phyloP scores from a whole-genome alignment of 306 rosid species.

The Comarum palustre region DNA sequence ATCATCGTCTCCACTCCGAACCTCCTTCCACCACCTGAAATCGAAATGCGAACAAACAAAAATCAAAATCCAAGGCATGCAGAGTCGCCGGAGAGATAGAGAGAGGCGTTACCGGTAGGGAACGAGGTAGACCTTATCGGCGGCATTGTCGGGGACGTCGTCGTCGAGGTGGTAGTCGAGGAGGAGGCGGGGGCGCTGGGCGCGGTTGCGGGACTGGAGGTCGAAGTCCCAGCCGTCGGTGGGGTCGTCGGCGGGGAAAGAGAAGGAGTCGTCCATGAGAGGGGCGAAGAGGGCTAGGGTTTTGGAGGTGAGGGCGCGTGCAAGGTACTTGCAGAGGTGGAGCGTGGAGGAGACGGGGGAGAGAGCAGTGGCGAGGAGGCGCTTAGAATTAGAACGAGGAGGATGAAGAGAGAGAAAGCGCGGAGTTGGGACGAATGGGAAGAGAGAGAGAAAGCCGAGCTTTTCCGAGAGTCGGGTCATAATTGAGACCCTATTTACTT shows the following conservation, averaged over 20 bases:
- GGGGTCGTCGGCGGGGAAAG: constrained; percentile 19
- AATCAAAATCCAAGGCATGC: background rate
- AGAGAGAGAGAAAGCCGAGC: constrained; percentile 36
- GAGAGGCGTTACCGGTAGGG: constrained; percentile 26
- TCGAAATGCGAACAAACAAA: background rate
- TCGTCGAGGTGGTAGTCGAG: constrained; percentile 36
- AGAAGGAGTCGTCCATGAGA: constrained; percentile 49
- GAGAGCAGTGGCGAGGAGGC: background rate
- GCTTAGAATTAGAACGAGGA: background rate
- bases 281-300: constrained; percentile 46
- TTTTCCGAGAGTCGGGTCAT: constrained; percentile 61
- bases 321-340: constrained; percentile 58
- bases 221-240: constrained; percentile 50
- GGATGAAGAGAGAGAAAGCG: constrained; percentile 44
- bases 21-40: constrained; percentile 80
- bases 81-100: background rate
- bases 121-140: constrained; percentile 59
- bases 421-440: constrained; percentile 43
- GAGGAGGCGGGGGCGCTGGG: constrained; percentile 51
- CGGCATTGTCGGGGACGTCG: constrained; percentile 8
- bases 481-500: background rate
- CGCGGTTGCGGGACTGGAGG: constrained; percentile 31
- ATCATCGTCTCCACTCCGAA: constrained; percentile 38
- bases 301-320: constrained; percentile 49
- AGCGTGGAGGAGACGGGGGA: constrained; percentile 60